Evolutionary conservation across 371 early-diverging fungal genomes (phyloP), one percentile per base, ranked within the genome.

Genomic region (Phascolomyces articulosus): DNA sequence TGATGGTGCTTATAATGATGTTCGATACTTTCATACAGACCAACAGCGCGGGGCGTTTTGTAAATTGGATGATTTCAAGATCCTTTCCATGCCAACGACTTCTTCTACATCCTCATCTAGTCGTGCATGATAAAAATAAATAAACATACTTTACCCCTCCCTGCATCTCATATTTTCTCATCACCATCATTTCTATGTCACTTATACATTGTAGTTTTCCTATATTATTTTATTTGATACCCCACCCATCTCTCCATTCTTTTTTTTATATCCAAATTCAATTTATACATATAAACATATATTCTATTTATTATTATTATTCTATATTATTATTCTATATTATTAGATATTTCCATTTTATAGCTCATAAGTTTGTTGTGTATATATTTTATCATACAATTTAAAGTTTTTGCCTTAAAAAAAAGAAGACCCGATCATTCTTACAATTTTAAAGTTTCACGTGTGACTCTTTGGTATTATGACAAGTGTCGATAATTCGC

Each of bases 21-120:
- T 63, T 28, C 73, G 73, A 0, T 80, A 80, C 20, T 80, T 80
- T 53, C 71, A 69, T 28, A 80, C 80, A 9, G 74, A 73, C 24
- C 71, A 77, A 41, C 80, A 80, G 55, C 69, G 80, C 48, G 80
- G 75, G 16, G 70, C 72, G 16, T 80, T 80, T 69, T 69, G 74
- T 34, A 73, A 72, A 55, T 55, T 62, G n/a, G 77, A 80, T 60
- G 77, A 80, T 18, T 63, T 68, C 29, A 68, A 58, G 20, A 58
- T 68, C 16, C 24, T 68, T 51, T 63, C 68, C 26, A 26, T 68
- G 27, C 68, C 68, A 51, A n/a, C 26, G 6, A 21, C 40, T 0
- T 6, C 40, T 23, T 11, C 34, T 9, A 34, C 34, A 34, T 34
- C 34, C 6, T 34, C 34, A 34, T 34, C 34, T 34, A 34, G 1